Evolutionary conservation across 495 filamentous ascomycete species (phyloP).

Genomic region (Annulohypoxylon moriforme): DNA sequence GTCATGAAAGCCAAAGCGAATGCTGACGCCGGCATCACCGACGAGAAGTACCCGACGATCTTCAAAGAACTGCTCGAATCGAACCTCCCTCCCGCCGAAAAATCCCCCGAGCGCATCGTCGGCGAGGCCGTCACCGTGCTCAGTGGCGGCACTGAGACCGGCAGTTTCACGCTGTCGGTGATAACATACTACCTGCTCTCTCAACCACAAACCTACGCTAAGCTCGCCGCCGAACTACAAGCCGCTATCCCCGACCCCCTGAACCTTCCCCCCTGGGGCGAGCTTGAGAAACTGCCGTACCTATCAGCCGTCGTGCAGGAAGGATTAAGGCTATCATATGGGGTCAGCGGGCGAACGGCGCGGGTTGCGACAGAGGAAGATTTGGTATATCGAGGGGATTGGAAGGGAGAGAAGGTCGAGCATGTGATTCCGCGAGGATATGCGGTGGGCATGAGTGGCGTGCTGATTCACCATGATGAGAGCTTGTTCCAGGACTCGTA

Average conservation of each 20-base stretch:
- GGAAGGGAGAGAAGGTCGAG: slow-evolving; percentile 17
- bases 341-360: slow-evolving; percentile 43
- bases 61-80: slow-evolving; percentile 19
- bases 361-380: slow-evolving; percentile 47
- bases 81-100: slow-evolving; percentile 8
- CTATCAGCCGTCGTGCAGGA: slow-evolving; percentile 10
- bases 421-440: slow-evolving; percentile 44
- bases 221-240: slow-evolving; percentile 50
- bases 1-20: slow-evolving; percentile 13
- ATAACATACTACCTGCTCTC: slow-evolving; percentile 53
- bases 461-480: slow-evolving; percentile 57
- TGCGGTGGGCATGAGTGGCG: slow-evolving; percentile 55
- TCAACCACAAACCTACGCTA: slow-evolving; percentile 43
- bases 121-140: slow-evolving; percentile 59
- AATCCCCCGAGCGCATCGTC: neutral
- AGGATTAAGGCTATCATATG: slow-evolving; percentile 56
- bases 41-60: slow-evolving; percentile 14
- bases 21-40: neutral
- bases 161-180: slow-evolving; percentile 52
- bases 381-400: slow-evolving; percentile 43
- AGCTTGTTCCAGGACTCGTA: slow-evolving; percentile 57
- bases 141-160: slow-evolving; percentile 62
- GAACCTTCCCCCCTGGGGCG: slow-evolving; percentile 31
- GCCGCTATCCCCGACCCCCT: slow-evolving; percentile 30
- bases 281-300: slow-evolving; percentile 22